Evolutionary conservation across 2,329 filamentous ascomycete species (phyloP).

Genomic region (Lasiodiplodia sp.): DNA sequence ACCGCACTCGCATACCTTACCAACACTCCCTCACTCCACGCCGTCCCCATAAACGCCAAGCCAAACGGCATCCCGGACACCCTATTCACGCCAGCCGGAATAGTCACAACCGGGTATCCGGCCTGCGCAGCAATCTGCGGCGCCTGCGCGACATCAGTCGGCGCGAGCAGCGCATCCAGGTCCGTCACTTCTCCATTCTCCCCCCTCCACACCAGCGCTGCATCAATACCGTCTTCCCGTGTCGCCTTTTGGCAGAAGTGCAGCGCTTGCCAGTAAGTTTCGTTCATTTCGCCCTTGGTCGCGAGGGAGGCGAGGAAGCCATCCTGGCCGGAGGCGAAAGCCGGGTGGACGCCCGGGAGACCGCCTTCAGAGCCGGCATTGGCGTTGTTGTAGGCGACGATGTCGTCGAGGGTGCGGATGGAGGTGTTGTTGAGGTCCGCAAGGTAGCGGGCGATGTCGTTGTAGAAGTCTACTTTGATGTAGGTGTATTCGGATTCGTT

Average conservation of each 20-base stretch:
- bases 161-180: conserved; percentile 71
- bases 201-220: conserved; percentile 61
- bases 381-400: conserved; percentile 51
- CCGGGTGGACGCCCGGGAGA: conserved; percentile 64
- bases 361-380: conserved; percentile 74
- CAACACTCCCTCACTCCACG: conserved; percentile 65
- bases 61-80: conserved; percentile 55
- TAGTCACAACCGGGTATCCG: conserved; percentile 74
- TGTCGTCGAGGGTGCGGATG: conserved; percentile 37
- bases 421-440: conserved; percentile 64
- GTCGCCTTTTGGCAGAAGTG: conserved; percentile 65
- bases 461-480: conserved; percentile 75
- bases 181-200: conserved; percentile 38
- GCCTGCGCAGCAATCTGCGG: conserved; percentile 77
- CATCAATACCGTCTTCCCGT: conserved; percentile 73
- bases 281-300: conserved; percentile 67
- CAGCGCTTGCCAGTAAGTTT: conserved; percentile 72
- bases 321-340: conserved; percentile 75
- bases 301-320: conserved; percentile 69
- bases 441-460: conserved; percentile 70
- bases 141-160: conserved; percentile 71
- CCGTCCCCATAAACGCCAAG: conserved; percentile 61
- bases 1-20: conserved; percentile 65
- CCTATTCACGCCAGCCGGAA: conserved; percentile 65
- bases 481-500: conserved; percentile 79